These are phyloP conservation scores for Pythium brassicae DNA, from an alignment of 352 stramenopile genomes.

Conservation along the genomic window DNA sequence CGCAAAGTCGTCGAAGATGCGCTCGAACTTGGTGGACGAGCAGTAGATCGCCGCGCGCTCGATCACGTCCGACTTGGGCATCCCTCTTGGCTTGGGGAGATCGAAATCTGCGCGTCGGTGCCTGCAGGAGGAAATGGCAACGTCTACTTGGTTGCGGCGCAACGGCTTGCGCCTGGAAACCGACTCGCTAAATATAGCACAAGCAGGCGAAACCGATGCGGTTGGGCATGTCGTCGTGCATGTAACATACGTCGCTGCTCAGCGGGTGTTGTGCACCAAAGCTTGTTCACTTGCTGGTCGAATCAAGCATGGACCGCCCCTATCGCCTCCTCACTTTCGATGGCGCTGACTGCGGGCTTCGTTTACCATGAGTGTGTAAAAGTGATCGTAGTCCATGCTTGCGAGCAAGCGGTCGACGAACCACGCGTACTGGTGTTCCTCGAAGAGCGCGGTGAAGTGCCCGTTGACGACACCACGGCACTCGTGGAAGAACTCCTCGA, in stretches of 20 bases:
- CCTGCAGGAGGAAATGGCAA: no score
- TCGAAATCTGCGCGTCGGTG: not conserved
- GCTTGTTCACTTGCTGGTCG: slow-evolving; percentile 15
- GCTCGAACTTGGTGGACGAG: slow-evolving; percentile 69
- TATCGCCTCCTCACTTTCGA: slow-evolving; percentile 17
- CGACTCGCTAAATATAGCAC: no score
- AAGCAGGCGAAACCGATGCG: not conserved
- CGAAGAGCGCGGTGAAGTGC: slow-evolving; percentile 52
- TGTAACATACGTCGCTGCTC: no score
- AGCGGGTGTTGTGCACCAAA: no score
- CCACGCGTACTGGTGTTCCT: slow-evolving; percentile 66
- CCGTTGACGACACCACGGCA: slow-evolving; percentile 63
- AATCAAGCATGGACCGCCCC: no score
- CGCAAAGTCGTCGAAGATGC: slow-evolving; percentile 72
- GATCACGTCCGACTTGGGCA: slow-evolving; percentile 50
- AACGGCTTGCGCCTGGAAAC: no score
- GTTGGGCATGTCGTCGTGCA: no score
- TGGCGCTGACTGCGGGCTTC: slow-evolving; percentile 38
- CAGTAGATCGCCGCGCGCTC: slow-evolving; percentile 66
- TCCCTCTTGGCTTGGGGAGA: slow-evolving; percentile 4
- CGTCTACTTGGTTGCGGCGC: not conserved
- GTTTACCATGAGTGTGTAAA: slow-evolving; percentile 77
- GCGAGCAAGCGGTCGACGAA: slow-evolving; percentile 72
- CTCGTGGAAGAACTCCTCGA: slow-evolving; percentile 67
- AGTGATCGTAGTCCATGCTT: slow-evolving; percentile 81